Percentiles rank a stretch among this genome's conserved stretches.
Evolutionary conservation across 345 rosid species (phyloP).

Genomic region (Clausena lansium): DNA sequence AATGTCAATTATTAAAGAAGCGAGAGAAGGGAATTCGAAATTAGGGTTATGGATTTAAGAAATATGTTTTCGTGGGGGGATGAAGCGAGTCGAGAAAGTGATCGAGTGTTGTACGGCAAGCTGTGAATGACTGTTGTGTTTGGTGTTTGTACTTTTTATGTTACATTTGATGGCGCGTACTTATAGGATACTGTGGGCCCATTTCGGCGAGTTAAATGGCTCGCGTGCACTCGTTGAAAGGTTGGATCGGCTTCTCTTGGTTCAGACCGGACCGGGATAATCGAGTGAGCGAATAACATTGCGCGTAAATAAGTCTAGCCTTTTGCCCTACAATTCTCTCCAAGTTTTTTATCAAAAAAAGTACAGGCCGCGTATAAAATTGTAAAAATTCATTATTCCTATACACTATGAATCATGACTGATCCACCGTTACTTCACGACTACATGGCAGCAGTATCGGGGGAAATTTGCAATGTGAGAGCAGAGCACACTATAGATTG

Average conservation of each 20-base stretch:
- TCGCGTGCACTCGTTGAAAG: background rate
- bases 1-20: background rate
- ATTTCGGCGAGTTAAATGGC: background rate
- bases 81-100: background rate
- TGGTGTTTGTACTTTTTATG: no score
- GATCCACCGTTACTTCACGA: no score
- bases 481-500: background rate
- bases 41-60: background rate
- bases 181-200: conserved; percentile 34
- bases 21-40: background rate
- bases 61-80: background rate
- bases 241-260: background rate
- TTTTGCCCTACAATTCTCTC: no score
- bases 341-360: no score
- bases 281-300: background rate
- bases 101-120: background rate
- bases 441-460: no score
- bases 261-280: background rate
- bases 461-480: background rate
- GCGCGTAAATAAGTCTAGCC: no score
- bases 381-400: no score
- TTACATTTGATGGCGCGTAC: background rate
- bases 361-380: no score
- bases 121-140: background rate
- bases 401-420: no score